Evolutionary conservation across 805 yeast genomes (phyloP).

Genomic region (Komagataella populi): DNA sequence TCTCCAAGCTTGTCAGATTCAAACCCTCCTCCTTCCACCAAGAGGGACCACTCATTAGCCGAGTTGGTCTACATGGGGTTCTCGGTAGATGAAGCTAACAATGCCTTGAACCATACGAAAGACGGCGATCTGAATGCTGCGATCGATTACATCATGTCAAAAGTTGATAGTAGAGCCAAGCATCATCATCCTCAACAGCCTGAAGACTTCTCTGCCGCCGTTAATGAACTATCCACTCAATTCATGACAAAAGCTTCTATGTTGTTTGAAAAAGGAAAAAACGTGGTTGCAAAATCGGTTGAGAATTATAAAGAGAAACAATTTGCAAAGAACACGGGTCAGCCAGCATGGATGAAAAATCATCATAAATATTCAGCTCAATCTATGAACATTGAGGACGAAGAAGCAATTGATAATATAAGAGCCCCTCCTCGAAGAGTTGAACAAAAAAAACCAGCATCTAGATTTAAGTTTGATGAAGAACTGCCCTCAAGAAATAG

Average conservation of each 20-base stretch:
- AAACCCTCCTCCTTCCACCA: neutral
- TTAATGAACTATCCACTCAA: conserved; percentile 42
- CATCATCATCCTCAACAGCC: conserved; percentile 2
- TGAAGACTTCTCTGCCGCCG: conserved; percentile 23
- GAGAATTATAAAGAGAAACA: conserved; percentile 36
- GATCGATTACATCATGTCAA: conserved; percentile 49
- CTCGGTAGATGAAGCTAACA: conserved; percentile 39
- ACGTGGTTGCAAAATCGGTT: conserved; percentile 48
- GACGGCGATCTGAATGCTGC: conserved; percentile 54
- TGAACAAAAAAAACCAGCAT: conserved; percentile 4
- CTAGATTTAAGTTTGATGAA: conserved; percentile 4
- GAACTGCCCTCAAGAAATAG: conserved; percentile 5
- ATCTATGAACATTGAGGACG: conserved; percentile 16
- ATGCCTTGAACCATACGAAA: conserved; percentile 39
- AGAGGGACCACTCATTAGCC: conserved; percentile 41
- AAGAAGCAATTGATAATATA: conserved; percentile 11
- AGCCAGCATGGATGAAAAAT: conserved; percentile 70
- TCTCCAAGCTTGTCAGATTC: neutral
- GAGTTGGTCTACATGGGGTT: conserved; percentile 76
- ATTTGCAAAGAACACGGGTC: conserved; percentile 15
- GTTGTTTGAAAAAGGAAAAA: conserved; percentile 42
- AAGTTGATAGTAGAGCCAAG: conserved; percentile 28
- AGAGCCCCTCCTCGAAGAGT: conserved; percentile 2
- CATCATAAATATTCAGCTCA: conserved; percentile 33
- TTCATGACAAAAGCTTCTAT: conserved; percentile 47